phyloP scores from a whole-genome alignment of 2,329 filamentous ascomycete genomes.

The Phyllosticta citriasiana region DNA sequence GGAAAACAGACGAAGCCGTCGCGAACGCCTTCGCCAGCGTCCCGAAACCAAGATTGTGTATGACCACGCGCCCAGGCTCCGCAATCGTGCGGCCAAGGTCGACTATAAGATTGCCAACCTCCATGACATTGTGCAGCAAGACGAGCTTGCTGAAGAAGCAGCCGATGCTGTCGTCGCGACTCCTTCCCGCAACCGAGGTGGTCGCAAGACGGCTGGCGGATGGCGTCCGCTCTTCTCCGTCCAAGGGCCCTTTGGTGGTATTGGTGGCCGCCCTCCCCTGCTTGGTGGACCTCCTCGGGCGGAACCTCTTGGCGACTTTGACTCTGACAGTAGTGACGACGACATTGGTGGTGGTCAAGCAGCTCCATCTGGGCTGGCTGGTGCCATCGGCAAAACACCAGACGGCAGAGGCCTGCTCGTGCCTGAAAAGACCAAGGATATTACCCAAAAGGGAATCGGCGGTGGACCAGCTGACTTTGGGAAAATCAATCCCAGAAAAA shows the following conservation, averaged over 20 bases:
- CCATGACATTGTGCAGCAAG: slow-evolving; percentile 57
- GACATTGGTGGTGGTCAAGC: slow-evolving; percentile 60
- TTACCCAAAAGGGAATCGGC: slow-evolving; percentile 37
- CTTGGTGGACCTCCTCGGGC: slow-evolving; percentile 63
- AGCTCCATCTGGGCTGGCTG: slow-evolving; percentile 68
- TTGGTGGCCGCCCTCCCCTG: slow-evolving; percentile 60
- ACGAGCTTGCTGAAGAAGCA: slow-evolving; percentile 62
- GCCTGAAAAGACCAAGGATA: neutral
- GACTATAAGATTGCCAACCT: slow-evolving; percentile 75
- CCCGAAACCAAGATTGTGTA: slow-evolving; percentile 38
- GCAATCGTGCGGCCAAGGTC: slow-evolving; percentile 58
- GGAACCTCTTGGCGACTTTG: neutral
- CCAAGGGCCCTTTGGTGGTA: slow-evolving; percentile 85
- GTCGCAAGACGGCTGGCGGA: slow-evolving; percentile 39
- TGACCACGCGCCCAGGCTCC: slow-evolving; percentile 47
- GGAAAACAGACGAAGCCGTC: slow-evolving; percentile 34
- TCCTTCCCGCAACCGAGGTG: slow-evolving; percentile 57
- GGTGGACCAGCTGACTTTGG: slow-evolving; percentile 74
- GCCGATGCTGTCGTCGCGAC: slow-evolving; percentile 50
- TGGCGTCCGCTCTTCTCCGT: slow-evolving; percentile 82
- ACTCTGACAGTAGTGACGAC: slow-evolving; percentile 96
- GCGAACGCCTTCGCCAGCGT: slow-evolving; percentile 18
- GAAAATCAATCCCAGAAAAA: slow-evolving; percentile 86
- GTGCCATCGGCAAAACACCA: slow-evolving; percentile 36
- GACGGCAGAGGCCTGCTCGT: neutral